Conservation (phyloP, 192 early-diverging fungal species). For the Coemansia sp. region DNA sequence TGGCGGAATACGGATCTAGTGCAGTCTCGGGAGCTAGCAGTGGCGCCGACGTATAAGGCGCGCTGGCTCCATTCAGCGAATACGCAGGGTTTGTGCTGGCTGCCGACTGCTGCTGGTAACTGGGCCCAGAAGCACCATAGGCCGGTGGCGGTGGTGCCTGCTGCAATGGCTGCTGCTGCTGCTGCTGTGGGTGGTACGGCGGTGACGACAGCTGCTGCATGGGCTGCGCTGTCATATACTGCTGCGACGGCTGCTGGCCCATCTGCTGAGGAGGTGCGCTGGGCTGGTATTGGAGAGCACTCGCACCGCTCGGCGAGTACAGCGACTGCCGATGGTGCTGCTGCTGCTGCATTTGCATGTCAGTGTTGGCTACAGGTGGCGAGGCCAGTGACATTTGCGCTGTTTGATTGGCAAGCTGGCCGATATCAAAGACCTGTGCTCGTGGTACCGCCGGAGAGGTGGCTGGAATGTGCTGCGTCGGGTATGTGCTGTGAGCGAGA, state of each 20-base stretch:
- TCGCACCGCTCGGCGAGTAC: slow-evolving; percentile 18
- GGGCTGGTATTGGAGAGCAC: slow-evolving; percentile 37
- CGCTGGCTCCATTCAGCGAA: neutral
- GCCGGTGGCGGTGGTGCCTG: slow-evolving; percentile 3
- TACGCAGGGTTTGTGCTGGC: slow-evolving; percentile 3
- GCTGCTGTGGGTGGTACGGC: slow-evolving; percentile 20
- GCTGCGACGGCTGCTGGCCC: slow-evolving; percentile 11
- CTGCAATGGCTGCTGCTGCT: slow-evolving; percentile 8
- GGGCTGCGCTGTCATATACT: slow-evolving; percentile 2
- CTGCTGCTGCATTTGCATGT: slow-evolving; percentile 19
- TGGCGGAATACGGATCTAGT: slow-evolving; percentile 37
- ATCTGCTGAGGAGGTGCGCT: slow-evolving; percentile 34
- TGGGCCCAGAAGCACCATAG: neutral
- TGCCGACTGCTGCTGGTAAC: slow-evolving; percentile 4
- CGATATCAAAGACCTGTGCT: slow-evolving; percentile 38
- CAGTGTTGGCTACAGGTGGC: slow-evolving; percentile 9
- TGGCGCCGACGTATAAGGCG: slow-evolving; percentile 1
- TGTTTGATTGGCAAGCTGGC: slow-evolving; percentile 41
- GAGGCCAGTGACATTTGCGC: slow-evolving; percentile 44
- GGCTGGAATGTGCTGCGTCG: slow-evolving; percentile 8
- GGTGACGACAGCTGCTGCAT: slow-evolving; percentile 10
- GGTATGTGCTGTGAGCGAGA: slow-evolving; percentile 9
- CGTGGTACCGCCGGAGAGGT: slow-evolving; percentile 20
- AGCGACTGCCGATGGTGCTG: slow-evolving; percentile 28
- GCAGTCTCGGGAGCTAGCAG: slow-evolving; percentile 12